Conservation (phyloP, 1,139 yeast genomes). For the Hyphopichia pseudoburtonii region DNA sequence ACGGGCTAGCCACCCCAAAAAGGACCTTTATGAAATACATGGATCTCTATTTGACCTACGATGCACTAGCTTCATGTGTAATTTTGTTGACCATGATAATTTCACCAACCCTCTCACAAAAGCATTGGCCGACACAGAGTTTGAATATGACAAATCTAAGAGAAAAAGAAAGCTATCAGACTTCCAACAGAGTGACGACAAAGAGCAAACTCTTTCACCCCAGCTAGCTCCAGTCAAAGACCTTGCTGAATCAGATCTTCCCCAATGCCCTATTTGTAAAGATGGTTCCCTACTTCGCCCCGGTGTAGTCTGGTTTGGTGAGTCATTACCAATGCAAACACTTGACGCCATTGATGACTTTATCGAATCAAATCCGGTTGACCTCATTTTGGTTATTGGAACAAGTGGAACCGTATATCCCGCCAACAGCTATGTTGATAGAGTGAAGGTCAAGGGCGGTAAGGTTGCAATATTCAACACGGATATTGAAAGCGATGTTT, state of each 20-base stretch:
- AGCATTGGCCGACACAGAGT: conserved; percentile 46
- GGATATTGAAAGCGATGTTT: conserved; percentile 49
- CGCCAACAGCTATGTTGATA: conserved; percentile 84
- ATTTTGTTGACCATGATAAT: conserved; percentile 53
- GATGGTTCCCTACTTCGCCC: conserved; percentile 59
- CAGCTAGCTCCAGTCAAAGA: conserved; percentile 48
- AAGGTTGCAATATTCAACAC: conserved; percentile 82
- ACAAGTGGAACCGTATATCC: conserved; percentile 89
- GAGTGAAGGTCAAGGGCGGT: conserved; percentile 72
- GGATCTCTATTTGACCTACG: conserved; percentile 72
- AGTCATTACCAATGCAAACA: conserved; percentile 63
- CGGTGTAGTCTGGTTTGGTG: conserved; percentile 94
- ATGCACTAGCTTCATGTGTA: conserved; percentile 77
- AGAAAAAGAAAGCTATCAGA: conserved; percentile 14
- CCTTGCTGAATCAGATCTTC: conserved; percentile 56
- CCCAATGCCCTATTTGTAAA: conserved; percentile 72
- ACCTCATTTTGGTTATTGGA: conserved; percentile 77
- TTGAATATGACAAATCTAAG: conserved; percentile 22
- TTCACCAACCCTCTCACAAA: conserved; percentile 63
- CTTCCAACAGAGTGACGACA: conserved; percentile 11
- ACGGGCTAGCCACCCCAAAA: conserved; percentile 60
- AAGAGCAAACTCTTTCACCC: conserved; percentile 31
- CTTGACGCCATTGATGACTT: conserved; percentile 72
- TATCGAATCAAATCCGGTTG: conserved; percentile 58
- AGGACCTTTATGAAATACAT: conserved; percentile 63